phyloP scores from a whole-genome alignment of 2,329 filamentous ascomycete species.

The Nemania sp. region DNA sequence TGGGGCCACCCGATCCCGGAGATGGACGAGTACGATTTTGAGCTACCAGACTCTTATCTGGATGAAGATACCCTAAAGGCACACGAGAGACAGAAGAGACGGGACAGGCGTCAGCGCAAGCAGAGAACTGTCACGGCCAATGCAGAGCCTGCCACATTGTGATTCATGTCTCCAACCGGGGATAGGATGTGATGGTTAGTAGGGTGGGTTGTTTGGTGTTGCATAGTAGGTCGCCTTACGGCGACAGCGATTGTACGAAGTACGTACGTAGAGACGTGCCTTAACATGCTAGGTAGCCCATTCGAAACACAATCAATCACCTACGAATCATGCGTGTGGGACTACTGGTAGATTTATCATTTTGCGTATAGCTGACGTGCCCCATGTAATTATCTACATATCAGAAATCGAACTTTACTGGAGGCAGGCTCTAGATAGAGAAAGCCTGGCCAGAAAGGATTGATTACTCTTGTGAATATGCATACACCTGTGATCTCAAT shows the following conservation, averaged over 20 bases:
- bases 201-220: constrained; percentile 2
- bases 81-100: constrained; percentile 65
- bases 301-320: not conserved
- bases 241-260: constrained; percentile 11
- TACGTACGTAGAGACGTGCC: no score
- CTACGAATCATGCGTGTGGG: no score
- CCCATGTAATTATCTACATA: not conserved
- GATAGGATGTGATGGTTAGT: not conserved
- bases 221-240: not conserved
- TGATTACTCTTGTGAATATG: not conserved
- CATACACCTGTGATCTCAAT: no score
- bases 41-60: constrained; percentile 68
- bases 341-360: no score
- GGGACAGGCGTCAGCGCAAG: constrained; percentile 59
- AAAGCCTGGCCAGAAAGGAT: no score
- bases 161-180: not conserved
- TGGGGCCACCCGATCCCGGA: constrained; percentile 86
- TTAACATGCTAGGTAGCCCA: not conserved
- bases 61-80: constrained; percentile 60
- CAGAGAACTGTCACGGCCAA: constrained; percentile 35
- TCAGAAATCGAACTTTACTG: not conserved
- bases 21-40: constrained; percentile 70
- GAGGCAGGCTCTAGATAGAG: no score
- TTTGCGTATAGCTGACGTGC: no score
- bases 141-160: not conserved